Conservation (phyloP, 2,329 filamentous ascomycete genomes). For the Dryadomyces quercivorus region DNA sequence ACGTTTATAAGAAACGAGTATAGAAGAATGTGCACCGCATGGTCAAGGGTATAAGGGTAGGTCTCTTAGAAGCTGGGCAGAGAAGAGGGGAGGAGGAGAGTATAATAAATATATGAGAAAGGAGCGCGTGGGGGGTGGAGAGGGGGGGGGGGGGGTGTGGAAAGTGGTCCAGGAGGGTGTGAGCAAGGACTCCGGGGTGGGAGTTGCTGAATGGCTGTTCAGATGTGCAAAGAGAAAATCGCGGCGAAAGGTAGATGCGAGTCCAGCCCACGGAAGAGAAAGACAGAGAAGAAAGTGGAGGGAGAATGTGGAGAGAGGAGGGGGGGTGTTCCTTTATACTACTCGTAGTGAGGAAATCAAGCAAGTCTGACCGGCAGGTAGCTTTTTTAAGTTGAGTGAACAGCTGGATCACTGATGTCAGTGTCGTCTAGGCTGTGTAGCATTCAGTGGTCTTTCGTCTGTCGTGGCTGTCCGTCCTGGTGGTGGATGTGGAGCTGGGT, state of each 20-base stretch:
- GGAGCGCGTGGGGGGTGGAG: not conserved
- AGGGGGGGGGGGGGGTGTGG: not conserved
- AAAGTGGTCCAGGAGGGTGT: too few relatives aligned
- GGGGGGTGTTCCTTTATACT: not conserved
- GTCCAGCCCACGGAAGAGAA: conserved; percentile 10
- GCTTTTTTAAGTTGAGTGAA: not conserved
- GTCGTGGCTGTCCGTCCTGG: too few relatives aligned
- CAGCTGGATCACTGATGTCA: not conserved
- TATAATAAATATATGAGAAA: conserved; percentile 1
- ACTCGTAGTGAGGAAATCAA: not conserved
- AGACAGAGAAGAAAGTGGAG: not conserved
- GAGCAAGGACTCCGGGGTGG: too few relatives aligned
- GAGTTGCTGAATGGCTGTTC: too few relatives aligned
- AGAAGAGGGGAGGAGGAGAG: not conserved
- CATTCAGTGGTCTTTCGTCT: not conserved
- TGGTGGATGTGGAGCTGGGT: not conserved
- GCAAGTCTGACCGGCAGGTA: conserved; percentile 1
- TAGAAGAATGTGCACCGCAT: conserved; percentile 6
- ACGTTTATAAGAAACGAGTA: conserved; percentile 5
- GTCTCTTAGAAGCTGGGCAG: not conserved
- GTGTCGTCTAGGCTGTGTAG: not conserved
- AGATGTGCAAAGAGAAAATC: not conserved
- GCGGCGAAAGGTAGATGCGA: not conserved
- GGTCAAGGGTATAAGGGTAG: conserved; percentile 2
- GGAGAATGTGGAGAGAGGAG: too few relatives aligned